Conservation (phyloP, 2,329 filamentous ascomycete genomes). For the Zasmidium cellare region DNA sequence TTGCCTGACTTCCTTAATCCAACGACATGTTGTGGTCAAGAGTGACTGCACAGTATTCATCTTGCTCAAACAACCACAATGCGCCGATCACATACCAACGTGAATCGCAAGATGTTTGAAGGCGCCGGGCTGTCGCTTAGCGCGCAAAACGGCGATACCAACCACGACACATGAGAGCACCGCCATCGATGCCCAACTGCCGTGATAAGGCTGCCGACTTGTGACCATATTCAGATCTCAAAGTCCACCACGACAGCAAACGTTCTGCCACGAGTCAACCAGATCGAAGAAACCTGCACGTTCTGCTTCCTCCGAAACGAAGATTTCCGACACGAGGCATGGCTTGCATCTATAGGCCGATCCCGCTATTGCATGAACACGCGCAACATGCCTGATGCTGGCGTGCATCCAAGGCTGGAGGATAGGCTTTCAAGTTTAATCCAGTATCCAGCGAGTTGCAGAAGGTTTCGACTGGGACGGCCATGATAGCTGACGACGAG, state of each 20-base stretch:
- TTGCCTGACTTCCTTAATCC: not conserved
- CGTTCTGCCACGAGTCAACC: slow-evolving; percentile 1
- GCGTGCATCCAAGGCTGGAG: not conserved
- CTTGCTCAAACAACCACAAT: not conserved
- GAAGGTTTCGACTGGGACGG: not conserved
- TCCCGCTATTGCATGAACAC: slow-evolving; percentile 3
- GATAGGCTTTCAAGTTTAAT: slow-evolving; percentile 1
- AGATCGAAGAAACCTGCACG: not conserved
- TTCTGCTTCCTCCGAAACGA: no score
- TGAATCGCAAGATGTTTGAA: not conserved
- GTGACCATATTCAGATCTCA: not conserved
- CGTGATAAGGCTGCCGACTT: not conserved
- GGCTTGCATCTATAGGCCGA: slow-evolving; percentile 1
- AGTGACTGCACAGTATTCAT: not conserved
- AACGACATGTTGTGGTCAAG: not conserved
- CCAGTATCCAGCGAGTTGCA: not conserved
- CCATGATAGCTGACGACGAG: slow-evolving; percentile 3
- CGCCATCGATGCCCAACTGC: slow-evolving; percentile 4
- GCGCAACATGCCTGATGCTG: slow-evolving; percentile 3
- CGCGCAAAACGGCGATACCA: not conserved
- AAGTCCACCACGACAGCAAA: not conserved
- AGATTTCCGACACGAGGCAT: not conserved
- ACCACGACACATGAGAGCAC: not conserved
- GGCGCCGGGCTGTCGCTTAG: not conserved
- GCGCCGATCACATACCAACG: not conserved